Evolutionary conservation across 2,329 filamentous ascomycete genomes (phyloP), one percentile per base, ranked within the genome.

Genomic region (Thelonectria rubi): DNA sequence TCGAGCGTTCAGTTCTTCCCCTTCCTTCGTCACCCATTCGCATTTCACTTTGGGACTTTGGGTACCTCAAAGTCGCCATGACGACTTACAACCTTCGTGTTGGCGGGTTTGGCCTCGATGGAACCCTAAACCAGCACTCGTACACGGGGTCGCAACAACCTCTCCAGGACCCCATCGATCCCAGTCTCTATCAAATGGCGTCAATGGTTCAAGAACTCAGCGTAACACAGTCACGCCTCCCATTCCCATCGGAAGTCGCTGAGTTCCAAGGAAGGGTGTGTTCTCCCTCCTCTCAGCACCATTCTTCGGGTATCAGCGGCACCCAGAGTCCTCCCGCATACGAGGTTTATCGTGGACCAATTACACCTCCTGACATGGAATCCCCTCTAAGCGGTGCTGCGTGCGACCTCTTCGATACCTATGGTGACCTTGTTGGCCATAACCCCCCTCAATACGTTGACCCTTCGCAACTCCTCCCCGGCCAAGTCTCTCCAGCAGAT

Each of bases 251-350:
- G 21, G 3, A 60, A 18, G 37, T 51, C 18, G 46, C 48, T 8
- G 40, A 18, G 14, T 34, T 49, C 9, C 62, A 63, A 20, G 48
- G 51, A 21, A 67, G 64, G 18, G 56, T 62, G 17, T 24, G 37
- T 26, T 69, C 69, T n/a, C 69, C 69, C 12, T 37, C 45, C 47
- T 69, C 65, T 40, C 67, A 66, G 17, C 58, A 65, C 15, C 63
- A 67, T 39, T 63, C 65, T 18, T 64, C 62, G 20, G 39, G 55
- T 24, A 37, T 55, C 15, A 69, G 66, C 37, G 58, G 58, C n/a
- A 51, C 60, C n/a, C 67, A 64, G 37, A 69, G 65, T 20, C 68
- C 68, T 15, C 56, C 65, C 10, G 69, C 67, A 3, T 64, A 55
- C 34, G 69, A 70, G 14, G 60, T 62, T 18, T 63, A 61, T 5